Base-by-base conservation (phyloP, 495 filamentous ascomycete genomes). In the Aeminium ludgeri region DNA sequence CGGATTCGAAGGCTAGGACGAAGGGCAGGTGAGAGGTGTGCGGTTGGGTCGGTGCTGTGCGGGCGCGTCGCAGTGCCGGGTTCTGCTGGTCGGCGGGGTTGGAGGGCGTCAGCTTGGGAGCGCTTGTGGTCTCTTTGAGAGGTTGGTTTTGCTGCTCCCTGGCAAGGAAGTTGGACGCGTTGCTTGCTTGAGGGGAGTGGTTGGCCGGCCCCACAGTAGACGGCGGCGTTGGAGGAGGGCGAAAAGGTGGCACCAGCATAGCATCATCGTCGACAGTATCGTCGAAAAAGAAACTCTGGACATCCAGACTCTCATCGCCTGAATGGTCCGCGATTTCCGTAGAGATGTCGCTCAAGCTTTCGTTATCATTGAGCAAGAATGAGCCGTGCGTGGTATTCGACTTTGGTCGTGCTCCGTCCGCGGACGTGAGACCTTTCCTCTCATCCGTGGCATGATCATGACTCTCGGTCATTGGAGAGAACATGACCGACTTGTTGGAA, bases 1-100 rank as follows among this genome's bases (percentile, higher is more conserved):
- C 80, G 10, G 86, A 89, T 57, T 91, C 84, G 48, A 89, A 93
- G 0, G 86, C 80, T 13, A 96, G 73, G 32, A 92, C 73, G 55
- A 96, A 99, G 1, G 91, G 87, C 12, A 96, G 60, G 63, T 99
- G 91, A 12, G 64, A 54, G 10, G 43, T n/a, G 6, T 39, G 33
- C 16, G 34, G 35, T 18, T 25, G 20, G 8, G 32, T 25, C 1
- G 45, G 37, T 15, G 33, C 20, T 19, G 50, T 48, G 7, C 30
- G 16, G 0, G 34, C 43, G 16, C 47, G 12, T 28, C 33, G 6
- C 3, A 50, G 28, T 7, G 45, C 41, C 7, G 20, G 12, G 2
- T 45, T 20, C 25, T 36, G 34, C 10, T 19, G 30, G 11, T 45
- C 10, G 16, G 41, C 41, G 5, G 10, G 6, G 40, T 42, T 51